Base-by-base conservation (phyloP, 495 filamentous ascomycete genomes). In the Penicillium chermesinum region DNA sequence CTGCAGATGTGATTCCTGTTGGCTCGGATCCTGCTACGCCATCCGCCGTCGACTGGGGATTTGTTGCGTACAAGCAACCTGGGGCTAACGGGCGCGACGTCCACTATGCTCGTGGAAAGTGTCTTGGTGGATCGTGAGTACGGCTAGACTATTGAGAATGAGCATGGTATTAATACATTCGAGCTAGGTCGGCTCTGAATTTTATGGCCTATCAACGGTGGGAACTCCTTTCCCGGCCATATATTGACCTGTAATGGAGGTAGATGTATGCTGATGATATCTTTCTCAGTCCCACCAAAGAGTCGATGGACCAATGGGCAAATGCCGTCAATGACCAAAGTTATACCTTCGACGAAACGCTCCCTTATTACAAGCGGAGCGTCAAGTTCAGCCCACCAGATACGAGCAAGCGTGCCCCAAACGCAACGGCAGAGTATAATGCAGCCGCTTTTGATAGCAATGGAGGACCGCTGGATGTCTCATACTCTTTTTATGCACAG, bases 361-460 rank as follows among this genome's bases (percentile, higher is more conserved):
- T 81, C 0, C 77, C 78, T 0, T 81, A 71, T 49, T 85, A 75
- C 47, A 60, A 82, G 49, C 76, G 75, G 37, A 76, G 70, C 38
- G 44, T 70, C 0, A 49, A 68, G 1, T 80, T 82, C 56, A 81
- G 78, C 0, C 62, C 74, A 0, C 82, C 81, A 0, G 62, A 78
- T 22, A 47, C n/a, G 3, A 43, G 47, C 0, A 22, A 32, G 1
- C 64, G 70, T 17, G 52, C 54, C 2, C 22, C 53, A 14, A 82
- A 79, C 53, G 69, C 72, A 0, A 74, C 74, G 0, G 54, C 71
- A 0, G 38, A 49, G 8, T 84, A 74, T 41, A 63, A 79, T 44
- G 13, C 50, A 5, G 46, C 46, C 13, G 65, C 63, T 0, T 72
- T 67, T 25, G 52, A 57, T 8, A 10, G 54, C 0, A 54, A 35